Evolutionary conservation across 108 stramenopile species (phyloP).

Genomic region (Epithemia pelagica): DNA sequence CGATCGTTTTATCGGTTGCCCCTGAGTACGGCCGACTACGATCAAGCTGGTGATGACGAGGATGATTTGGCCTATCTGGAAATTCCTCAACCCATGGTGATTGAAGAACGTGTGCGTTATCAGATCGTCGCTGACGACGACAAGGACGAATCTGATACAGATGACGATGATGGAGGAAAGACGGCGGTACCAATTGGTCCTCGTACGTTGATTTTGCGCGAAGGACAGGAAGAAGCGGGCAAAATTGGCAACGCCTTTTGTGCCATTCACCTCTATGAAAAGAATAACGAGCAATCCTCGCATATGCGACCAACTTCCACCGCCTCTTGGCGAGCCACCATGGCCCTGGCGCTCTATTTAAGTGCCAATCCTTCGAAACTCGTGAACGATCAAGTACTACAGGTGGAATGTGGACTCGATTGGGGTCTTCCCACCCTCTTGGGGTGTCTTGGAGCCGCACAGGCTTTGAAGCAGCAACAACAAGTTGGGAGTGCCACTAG

Average conservation of each 20-base stretch:
- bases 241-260: slow-evolving; percentile 28
- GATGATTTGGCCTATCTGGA: slow-evolving; percentile 12
- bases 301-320: background rate
- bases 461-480: background rate
- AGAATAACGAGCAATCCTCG: background rate
- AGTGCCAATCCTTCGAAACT: slow-evolving; percentile 24
- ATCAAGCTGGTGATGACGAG: slow-evolving; percentile 4
- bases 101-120: slow-evolving; percentile 14
- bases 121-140: background rate
- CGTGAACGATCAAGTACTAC: background rate
- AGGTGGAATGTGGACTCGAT: background rate
- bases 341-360: slow-evolving; percentile 28
- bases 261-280: slow-evolving; percentile 13
- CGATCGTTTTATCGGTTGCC: slow-evolving; percentile 52
- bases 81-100: slow-evolving; percentile 8
- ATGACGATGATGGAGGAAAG: background rate
- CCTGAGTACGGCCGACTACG: slow-evolving; percentile 21
- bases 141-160: background rate
- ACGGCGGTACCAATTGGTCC: slow-evolving; percentile 1
- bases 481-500: background rate
- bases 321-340: slow-evolving; percentile 15
- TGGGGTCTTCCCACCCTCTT: slow-evolving; percentile 18
- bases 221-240: slow-evolving; percentile 28
- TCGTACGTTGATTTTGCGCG: slow-evolving; percentile 31
- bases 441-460: slow-evolving; percentile 23